Conservation (phyloP, 208 protist genomes). For the Acanthamoeba castellanii region DNA sequence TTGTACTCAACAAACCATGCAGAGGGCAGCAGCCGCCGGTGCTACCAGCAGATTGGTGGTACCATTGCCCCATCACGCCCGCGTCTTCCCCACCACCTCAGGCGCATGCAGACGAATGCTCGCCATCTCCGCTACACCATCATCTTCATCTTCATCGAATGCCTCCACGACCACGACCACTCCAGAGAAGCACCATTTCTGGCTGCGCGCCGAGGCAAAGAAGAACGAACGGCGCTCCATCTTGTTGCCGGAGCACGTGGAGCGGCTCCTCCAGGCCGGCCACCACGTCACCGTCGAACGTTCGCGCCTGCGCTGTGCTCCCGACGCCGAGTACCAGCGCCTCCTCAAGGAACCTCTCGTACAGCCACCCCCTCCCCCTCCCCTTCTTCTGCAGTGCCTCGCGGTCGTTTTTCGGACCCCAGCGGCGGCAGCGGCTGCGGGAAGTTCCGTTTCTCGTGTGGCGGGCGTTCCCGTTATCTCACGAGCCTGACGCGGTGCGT, state of each 20-base stretch:
- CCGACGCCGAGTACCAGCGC: slow-evolving; percentile 6
- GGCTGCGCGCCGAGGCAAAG: slow-evolving; percentile 87
- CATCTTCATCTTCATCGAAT: neutral
- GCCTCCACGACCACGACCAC: neutral
- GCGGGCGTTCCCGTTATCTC: neutral
- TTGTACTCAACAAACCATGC: neutral
- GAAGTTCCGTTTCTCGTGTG: neutral
- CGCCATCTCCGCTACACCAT: no score
- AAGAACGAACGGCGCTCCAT: slow-evolving; percentile 83
- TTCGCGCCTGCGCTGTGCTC: neutral
- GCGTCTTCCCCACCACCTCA: neutral
- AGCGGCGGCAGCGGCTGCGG: neutral
- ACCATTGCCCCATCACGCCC: no score
- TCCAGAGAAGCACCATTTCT: slow-evolving; percentile 74
- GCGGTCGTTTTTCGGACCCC: no score
- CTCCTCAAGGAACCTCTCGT: neutral
- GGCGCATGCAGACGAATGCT: neutral
- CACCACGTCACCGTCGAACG: slow-evolving; percentile 23
- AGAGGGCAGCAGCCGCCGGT: neutral
- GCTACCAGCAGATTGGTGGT: no score
- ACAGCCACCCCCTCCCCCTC: neutral
- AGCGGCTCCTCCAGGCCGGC: neutral
- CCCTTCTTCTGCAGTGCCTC: no score
- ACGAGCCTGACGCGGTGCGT: neutral
- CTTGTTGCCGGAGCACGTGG: slow-evolving; percentile 80